Conservation (phyloP, 768 basidiomycete species). For the Coprinopsis marcescibilis region DNA sequence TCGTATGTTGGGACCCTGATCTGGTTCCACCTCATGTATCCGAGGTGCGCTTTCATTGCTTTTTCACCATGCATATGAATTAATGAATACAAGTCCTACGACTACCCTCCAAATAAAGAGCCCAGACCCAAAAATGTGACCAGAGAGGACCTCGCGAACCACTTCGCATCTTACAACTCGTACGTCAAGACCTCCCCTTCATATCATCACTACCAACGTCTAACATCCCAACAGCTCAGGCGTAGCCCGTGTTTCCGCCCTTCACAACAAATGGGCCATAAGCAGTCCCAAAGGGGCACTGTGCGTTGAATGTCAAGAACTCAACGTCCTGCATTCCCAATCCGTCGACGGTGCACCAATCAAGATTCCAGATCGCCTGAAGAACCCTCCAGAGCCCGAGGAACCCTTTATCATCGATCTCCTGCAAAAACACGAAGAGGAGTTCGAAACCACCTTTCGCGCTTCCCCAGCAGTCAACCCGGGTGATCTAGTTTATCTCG, state of each 20-base stretch:
- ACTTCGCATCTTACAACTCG: slow-evolving; percentile 64
- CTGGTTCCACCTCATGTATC: slow-evolving; percentile 49
- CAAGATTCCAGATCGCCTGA: slow-evolving; percentile 50
- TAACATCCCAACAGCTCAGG: slow-evolving; percentile 35
- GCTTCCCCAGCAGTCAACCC: slow-evolving; percentile 18
- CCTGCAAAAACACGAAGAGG: slow-evolving; percentile 39
- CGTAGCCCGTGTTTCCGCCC: slow-evolving; percentile 48
- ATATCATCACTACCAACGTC: neutral
- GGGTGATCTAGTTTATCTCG: slow-evolving; percentile 19
- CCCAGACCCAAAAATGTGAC: slow-evolving; percentile 40
- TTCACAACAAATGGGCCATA: slow-evolving; percentile 59
- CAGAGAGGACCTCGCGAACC: slow-evolving; percentile 52
- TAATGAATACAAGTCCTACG: slow-evolving; percentile 43
- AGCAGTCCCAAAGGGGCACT: slow-evolving; percentile 51
- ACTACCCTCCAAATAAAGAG: slow-evolving; percentile 62
- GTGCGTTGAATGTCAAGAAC: slow-evolving; percentile 60
- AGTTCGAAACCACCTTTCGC: slow-evolving; percentile 41
- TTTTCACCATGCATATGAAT: neutral
- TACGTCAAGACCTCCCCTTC: slow-evolving; percentile 21
- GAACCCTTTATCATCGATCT: slow-evolving; percentile 48
- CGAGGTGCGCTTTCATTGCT: slow-evolving; percentile 32
- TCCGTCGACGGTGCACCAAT: slow-evolving; percentile 62
- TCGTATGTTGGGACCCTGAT: slow-evolving; percentile 66
- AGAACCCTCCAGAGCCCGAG: slow-evolving; percentile 41
- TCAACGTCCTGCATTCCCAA: slow-evolving; percentile 67